Base-by-base conservation (phyloP, 2,329 filamentous ascomycete genomes). In the Phaeosphaeria sp. region DNA sequence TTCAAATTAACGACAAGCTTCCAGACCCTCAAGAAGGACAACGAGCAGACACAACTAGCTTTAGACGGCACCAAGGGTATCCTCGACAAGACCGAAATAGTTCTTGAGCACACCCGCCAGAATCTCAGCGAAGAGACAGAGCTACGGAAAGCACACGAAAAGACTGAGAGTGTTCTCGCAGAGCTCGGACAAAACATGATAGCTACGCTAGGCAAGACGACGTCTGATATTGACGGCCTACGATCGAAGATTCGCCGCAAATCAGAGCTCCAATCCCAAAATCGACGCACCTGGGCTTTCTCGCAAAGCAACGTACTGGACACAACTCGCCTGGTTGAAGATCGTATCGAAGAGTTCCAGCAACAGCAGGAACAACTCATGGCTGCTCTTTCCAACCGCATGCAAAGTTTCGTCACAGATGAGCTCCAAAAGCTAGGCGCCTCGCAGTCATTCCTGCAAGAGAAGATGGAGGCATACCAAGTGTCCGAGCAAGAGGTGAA, bases 171-270 rank as follows among this genome's bases (percentile, higher is more conserved):
- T 62, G 85, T 90, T 69, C 87, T 99, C 41, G 86, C 86, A 17
- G 81, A 83, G 30, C 85, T 97, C 52, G 93, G 94, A 3, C 85
- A 84, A 23, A 85, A 90, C 57, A 86, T 99, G 54, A 85, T 98
- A 57, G 87, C 86, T 15, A 96, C 92, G 1, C 82, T 99, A 20
- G 85, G 88, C 43, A 87, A 84, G 67, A 95, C 93, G 0, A 90
- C 96, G 0, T 82, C 84, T 41, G 93, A 98, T 76, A 89, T 98
- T 10, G 85, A 88, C 58, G 90, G 90, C 1, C 83, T 98, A 15
- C 91, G 92, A 62, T 91, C 91, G 7, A 99, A 99, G 77, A 88
- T 97, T 63, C 87, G 87, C 67, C 87, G 95, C 52, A 93, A 92
- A 71, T 93, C 92, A 0, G 90, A 96, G 63, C 83, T 98, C 1